These are phyloP conservation scores for Hysterangium stoloniferum DNA, from an alignment of 768 basidiomycete genomes.

Conservation along the genomic window DNA sequence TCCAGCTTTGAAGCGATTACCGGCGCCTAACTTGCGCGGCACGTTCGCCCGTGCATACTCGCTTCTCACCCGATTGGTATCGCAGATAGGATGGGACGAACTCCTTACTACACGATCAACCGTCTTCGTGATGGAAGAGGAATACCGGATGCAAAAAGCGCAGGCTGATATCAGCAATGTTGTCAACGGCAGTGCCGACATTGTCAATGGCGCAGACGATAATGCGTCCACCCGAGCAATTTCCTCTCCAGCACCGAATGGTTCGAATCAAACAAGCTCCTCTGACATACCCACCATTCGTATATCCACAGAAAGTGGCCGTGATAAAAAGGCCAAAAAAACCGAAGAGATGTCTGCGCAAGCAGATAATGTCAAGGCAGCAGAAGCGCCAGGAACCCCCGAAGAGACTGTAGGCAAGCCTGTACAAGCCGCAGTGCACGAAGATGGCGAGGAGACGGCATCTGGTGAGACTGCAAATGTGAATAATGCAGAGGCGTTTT, in stretches of 20 bases:
- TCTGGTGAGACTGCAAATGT: slow-evolving; percentile 8
- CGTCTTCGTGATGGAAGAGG: slow-evolving; percentile 99
- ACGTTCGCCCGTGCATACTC: slow-evolving; percentile 95
- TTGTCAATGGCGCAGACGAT: slow-evolving; percentile 42
- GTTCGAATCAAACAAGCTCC: slow-evolving; percentile 21
- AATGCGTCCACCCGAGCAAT: slow-evolving; percentile 66
- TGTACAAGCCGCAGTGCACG: slow-evolving; percentile 32
- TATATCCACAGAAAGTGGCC: slow-evolving; percentile 65
- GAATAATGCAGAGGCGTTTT: slow-evolving; percentile 53
- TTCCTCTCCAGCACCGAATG: slow-evolving; percentile 31
- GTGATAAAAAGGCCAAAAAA: slow-evolving; percentile 39
- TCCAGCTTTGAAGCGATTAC: slow-evolving; percentile 86
- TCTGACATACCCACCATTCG: slow-evolving; percentile 61
- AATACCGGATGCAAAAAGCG: slow-evolving; percentile 95
- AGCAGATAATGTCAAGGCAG: slow-evolving; percentile 20
- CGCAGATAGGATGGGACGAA: slow-evolving; percentile 98
- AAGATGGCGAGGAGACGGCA: slow-evolving; percentile 10
- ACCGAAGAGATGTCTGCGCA: slow-evolving; percentile 29
- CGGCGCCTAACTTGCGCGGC: slow-evolving; percentile 88
- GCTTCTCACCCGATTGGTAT: slow-evolving; percentile 83
- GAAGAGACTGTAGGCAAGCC: slow-evolving; percentile 25
- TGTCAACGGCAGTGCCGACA: slow-evolving; percentile 23
- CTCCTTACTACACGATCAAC: slow-evolving; percentile 86
- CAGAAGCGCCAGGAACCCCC: slow-evolving; percentile 21
- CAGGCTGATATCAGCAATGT: slow-evolving; percentile 48